Percentiles rank a stretch among this genome's conserved stretches.
These are phyloP conservation scores for Porodaedalea pini DNA, from an alignment of 1,284 basidiomycete species.

Conservation along the genomic window DNA sequence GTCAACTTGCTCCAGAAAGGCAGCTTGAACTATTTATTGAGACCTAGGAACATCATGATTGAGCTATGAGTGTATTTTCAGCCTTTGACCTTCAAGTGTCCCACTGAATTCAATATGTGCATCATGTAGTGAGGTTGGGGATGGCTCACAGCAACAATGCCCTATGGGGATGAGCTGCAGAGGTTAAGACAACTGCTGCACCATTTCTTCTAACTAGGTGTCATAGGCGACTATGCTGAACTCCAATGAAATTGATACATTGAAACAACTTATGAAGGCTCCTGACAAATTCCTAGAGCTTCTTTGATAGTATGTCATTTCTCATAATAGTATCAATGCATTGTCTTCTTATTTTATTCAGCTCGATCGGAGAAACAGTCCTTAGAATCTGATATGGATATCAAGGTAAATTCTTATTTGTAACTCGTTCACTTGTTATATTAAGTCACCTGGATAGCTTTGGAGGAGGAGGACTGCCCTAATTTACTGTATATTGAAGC, in stretches of 20 bases:
- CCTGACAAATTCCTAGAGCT: not conserved
- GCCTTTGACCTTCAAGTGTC: not conserved
- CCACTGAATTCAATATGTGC: no score
- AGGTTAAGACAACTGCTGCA: no score
- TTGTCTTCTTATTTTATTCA: not conserved
- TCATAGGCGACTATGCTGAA: no score
- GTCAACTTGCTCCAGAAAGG: slow-evolving; percentile 1
- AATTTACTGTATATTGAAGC: no score
- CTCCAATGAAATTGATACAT: no score
- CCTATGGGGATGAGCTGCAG: no score
- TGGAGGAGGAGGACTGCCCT: slow-evolving; percentile 18
- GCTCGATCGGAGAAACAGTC: not conserved
- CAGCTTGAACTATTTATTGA: not conserved
- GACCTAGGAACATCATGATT: slow-evolving; percentile 1
- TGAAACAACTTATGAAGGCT: no score
- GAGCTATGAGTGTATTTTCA: not conserved
- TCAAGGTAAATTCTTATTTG: not conserved
- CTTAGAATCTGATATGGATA: slow-evolving; percentile 11
- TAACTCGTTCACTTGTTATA: not conserved
- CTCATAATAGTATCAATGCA: not conserved
- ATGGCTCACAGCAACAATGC: no score
- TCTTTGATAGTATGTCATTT: not conserved
- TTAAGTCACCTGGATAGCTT: not conserved
- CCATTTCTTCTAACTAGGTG: no score
- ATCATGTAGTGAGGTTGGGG: no score